phyloP scores from a whole-genome alignment of 2,329 filamentous ascomycete species.

The Thelonectria blattea region DNA sequence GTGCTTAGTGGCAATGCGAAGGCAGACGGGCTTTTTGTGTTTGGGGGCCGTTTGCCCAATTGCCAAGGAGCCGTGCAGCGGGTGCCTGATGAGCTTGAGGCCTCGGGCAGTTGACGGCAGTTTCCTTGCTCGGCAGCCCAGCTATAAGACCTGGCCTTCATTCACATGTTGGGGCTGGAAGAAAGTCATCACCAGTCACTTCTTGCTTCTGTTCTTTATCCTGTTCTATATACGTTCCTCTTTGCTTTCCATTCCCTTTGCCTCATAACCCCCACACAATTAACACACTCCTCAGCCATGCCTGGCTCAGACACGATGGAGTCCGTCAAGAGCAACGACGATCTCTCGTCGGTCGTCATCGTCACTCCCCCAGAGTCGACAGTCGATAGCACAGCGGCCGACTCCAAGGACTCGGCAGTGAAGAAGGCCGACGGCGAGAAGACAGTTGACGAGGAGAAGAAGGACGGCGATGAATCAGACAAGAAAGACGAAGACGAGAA shows the following conservation, averaged over 20 bases:
- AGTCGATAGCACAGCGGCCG: slow-evolving; percentile 2
- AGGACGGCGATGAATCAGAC: slow-evolving; percentile 4
- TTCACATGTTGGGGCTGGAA: background rate
- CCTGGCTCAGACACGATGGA: slow-evolving; percentile 27
- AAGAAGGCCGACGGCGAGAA: slow-evolving; percentile 12
- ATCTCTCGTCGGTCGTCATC: slow-evolving; percentile 30
- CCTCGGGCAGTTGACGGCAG: background rate
- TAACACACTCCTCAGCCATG: slow-evolving; percentile 3
- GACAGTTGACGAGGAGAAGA: slow-evolving; percentile 21
- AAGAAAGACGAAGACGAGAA: slow-evolving; percentile 22
- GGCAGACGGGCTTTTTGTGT: background rate
- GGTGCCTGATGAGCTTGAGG: background rate
- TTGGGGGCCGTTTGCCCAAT: background rate
- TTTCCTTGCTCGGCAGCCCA: background rate
- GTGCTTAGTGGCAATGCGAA: too few species aligned
- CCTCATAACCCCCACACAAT: background rate
- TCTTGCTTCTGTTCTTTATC: background rate
- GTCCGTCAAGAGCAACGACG: slow-evolving; percentile 29
- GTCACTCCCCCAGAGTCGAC: slow-evolving; percentile 33
- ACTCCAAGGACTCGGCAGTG: slow-evolving; percentile 24
- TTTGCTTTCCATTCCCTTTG: background rate
- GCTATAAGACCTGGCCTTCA: background rate
- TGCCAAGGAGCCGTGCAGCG: background rate
- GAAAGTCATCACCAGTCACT: too few species aligned
- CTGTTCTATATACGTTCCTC: background rate